Evolutionary conservation across 768 basidiomycete species (phyloP).

Genomic region (Xerocomellus amylosporus): DNA sequence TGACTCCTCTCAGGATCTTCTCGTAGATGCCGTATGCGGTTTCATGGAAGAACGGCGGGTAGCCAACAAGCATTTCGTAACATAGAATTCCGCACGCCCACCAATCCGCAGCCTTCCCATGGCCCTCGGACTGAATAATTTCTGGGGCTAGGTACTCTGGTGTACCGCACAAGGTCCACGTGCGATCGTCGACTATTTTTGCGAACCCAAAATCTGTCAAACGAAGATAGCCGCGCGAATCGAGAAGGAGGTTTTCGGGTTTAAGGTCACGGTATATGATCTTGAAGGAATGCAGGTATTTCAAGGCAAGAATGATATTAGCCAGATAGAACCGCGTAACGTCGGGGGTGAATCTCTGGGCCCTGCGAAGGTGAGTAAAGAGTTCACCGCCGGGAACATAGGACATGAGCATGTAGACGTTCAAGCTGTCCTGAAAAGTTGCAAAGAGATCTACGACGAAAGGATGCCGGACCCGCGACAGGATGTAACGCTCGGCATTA

Average conservation of each 20-base stretch:
- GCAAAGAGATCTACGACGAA: constrained; percentile 97
- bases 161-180: constrained; percentile 95
- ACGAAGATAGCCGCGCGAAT: constrained; percentile 88
- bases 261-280: constrained; percentile 99
- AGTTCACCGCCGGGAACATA: constrained; percentile 97
- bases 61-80: constrained; percentile 99
- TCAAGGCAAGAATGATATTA: constrained; percentile 91
- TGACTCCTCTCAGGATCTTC: constrained; percentile 85
- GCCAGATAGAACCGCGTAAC: constrained; percentile 98
- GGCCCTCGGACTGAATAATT: constrained; percentile 96
- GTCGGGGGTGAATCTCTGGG: constrained; percentile 92
- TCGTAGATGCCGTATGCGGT: constrained; percentile 98
- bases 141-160: constrained; percentile 98
- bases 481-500: constrained; percentile 92
- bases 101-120: constrained; percentile 98
- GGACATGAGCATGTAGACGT: constrained; percentile 97
- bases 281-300: constrained; percentile 92
- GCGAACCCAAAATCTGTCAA: constrained; percentile 99
- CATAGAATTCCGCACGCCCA: constrained; percentile 98
- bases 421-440: constrained; percentile 92
- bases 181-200: constrained; percentile 95
- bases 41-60: constrained; percentile 97
- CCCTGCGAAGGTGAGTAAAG: constrained; percentile 93
- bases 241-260: constrained; percentile 96
- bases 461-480: constrained; percentile 87